Percentiles rank a stretch among this genome's conserved stretches.
phyloP scores from a whole-genome alignment of 2,329 filamentous ascomycete species.

The Aureobasidium zeae region DNA sequence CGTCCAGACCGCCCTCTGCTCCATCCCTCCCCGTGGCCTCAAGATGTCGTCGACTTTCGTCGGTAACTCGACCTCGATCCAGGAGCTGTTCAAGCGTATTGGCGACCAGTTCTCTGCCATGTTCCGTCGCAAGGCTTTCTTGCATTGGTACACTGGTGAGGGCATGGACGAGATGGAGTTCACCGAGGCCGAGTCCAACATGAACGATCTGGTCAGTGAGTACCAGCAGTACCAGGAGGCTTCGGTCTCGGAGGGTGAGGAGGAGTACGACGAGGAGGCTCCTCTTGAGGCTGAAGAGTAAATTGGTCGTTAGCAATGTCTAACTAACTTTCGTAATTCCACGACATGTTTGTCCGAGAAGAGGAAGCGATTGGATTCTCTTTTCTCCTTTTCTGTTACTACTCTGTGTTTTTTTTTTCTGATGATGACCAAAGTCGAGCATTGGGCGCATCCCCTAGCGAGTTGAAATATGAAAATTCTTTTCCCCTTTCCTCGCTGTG shows the following conservation, averaged over 20 bases:
- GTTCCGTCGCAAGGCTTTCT: slow-evolving; percentile 99
- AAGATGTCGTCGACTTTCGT: slow-evolving; percentile 99
- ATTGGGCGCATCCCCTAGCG: slow-evolving; percentile 15
- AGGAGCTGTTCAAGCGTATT: slow-evolving; percentile 99
- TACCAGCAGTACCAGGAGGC: slow-evolving; percentile 99
- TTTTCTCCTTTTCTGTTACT: slow-evolving; percentile 3
- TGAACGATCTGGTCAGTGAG: slow-evolving; percentile 99
- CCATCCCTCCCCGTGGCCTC: slow-evolving; percentile 91
- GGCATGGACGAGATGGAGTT: slow-evolving; percentile 99
- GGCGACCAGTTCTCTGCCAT: slow-evolving; percentile 99
- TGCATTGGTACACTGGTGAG: slow-evolving; percentile 99
- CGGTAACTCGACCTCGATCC: slow-evolving; percentile 98
- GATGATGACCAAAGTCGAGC: slow-evolving; percentile 15
- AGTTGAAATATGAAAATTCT: slow-evolving; percentile 14
- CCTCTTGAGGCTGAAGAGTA: slow-evolving; percentile 66
- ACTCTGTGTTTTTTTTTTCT: slow-evolving; percentile 12
- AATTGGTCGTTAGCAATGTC: slow-evolving; percentile 4
- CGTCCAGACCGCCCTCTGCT: slow-evolving; percentile 98
- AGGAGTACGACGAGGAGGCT: slow-evolving; percentile 85
- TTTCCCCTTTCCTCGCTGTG: too few species aligned
- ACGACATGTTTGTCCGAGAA: slow-evolving; percentile 12
- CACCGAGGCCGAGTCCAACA: slow-evolving; percentile 99
- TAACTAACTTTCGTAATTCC: slow-evolving; percentile 12
- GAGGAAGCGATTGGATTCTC: slow-evolving; percentile 13
- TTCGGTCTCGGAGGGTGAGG: slow-evolving; percentile 91